Percentiles rank a stretch among this genome's conserved stretches.
phyloP scores from a whole-genome alignment of 768 basidiomycete genomes.

The Mycena amicta region DNA sequence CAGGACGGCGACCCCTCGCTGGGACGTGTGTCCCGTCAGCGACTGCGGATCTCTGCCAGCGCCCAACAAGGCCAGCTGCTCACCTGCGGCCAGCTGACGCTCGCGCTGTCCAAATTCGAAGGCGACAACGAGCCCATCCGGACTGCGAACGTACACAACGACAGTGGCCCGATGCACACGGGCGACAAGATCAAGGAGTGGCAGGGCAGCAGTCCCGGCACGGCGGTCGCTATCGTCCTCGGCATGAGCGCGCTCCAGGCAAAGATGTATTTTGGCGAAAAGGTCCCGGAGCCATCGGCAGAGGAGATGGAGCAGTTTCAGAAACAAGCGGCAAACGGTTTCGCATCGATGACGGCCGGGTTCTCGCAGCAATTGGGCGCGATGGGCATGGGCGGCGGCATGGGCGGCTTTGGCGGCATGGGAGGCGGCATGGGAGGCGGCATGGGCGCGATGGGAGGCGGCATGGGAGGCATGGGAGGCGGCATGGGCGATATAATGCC shows the following conservation, averaged over 20 bases:
- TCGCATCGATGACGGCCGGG: slow-evolving; percentile 3
- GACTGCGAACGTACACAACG: slow-evolving; percentile 4
- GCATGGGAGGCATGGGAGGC: neutral
- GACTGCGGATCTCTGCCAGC: slow-evolving; percentile 1
- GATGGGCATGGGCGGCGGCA: neutral
- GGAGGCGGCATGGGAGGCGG: neutral
- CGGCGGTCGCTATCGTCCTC: slow-evolving; percentile 2
- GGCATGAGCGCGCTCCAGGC: slow-evolving; percentile 9
- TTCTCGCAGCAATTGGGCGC: slow-evolving; percentile 1
- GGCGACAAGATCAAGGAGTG: slow-evolving; percentile 5
- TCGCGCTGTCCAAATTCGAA: slow-evolving; percentile 6
- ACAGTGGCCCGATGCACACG: slow-evolving; percentile 4
- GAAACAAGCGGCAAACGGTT: neutral
- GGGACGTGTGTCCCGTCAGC: slow-evolving; percentile 5
- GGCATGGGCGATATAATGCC: neutral
- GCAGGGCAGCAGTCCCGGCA: slow-evolving; percentile 2
- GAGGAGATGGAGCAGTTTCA: slow-evolving; percentile 4
- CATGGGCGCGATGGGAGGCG: neutral
- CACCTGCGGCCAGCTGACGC: slow-evolving; percentile 1
- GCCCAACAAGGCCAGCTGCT: slow-evolving; percentile 7
- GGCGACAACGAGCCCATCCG: slow-evolving; percentile 3
- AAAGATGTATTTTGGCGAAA: slow-evolving; percentile 5
- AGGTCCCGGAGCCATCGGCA: neutral
- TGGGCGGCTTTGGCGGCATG: slow-evolving; percentile 1
- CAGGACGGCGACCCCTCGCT: slow-evolving; percentile 8